phyloP scores from a whole-genome alignment of 495 filamentous ascomycete species.

The Bryoglossum gracile region DNA sequence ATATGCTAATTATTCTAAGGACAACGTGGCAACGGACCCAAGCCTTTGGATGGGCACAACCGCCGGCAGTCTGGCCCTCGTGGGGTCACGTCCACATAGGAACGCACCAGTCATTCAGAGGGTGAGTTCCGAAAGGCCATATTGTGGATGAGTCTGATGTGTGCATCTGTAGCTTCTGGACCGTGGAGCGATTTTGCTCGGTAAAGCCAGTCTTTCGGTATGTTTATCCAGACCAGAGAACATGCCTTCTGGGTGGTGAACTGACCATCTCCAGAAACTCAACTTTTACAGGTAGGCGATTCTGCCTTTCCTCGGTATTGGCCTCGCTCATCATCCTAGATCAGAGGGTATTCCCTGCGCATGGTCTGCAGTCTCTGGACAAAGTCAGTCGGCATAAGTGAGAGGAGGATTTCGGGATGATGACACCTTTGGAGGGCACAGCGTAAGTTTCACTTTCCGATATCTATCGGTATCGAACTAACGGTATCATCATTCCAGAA shows the following conservation, averaged over 20 bases:
- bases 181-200: neutral
- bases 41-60: neutral
- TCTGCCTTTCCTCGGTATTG: too few species aligned
- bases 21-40: constrained; percentile 23
- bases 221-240: neutral
- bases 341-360: too few species aligned
- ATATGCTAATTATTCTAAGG: constrained; percentile 20
- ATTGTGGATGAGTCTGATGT: neutral
- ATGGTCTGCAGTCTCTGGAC: constrained; percentile 38
- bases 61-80: neutral
- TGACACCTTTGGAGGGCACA: too few species aligned
- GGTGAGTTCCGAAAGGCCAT: neutral
- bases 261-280: too few species aligned
- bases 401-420: neutral
- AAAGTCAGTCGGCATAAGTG: constrained; percentile 38
- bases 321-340: too few species aligned
- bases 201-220: constrained; percentile 1
- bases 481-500: neutral
- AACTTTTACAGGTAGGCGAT: too few species aligned
- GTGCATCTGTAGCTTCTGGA: neutral
- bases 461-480: too few species aligned
- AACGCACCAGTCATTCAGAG: neutral
- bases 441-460: too few species aligned
- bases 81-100: neutral
- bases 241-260: constrained; percentile 34